These are phyloP conservation scores for Colletotrichum sp. DNA, from an alignment of 2,329 filamentous ascomycete genomes.

Conservation along the genomic window DNA sequence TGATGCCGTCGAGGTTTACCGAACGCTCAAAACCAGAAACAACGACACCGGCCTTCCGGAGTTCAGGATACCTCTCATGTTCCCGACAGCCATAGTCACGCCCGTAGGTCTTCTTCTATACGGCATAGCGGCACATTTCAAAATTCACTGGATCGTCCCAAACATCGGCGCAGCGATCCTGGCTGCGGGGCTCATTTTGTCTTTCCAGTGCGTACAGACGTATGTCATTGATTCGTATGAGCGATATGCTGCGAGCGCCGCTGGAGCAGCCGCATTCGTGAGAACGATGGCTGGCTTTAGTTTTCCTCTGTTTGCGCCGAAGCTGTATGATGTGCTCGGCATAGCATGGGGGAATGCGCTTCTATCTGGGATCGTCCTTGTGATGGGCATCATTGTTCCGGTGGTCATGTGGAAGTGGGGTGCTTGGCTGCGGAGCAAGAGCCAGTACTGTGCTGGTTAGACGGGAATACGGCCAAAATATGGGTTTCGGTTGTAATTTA, in stretches of 20 bases:
- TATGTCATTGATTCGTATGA: constrained; percentile 47
- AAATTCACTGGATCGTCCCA: constrained; percentile 56
- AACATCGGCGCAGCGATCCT: constrained; percentile 58
- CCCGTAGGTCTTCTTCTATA: constrained; percentile 56
- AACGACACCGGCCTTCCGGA: constrained; percentile 34
- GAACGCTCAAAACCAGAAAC: constrained; percentile 27
- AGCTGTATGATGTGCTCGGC: constrained; percentile 40
- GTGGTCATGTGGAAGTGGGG: constrained; percentile 25
- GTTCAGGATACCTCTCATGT: constrained; percentile 39
- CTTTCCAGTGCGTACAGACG: constrained; percentile 63
- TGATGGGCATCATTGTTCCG: constrained; percentile 22
- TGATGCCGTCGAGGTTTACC: constrained; percentile 28
- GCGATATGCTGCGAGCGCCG: constrained; percentile 21
- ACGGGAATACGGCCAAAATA: not conserved
- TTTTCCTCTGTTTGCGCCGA: constrained; percentile 62
- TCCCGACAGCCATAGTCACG: constrained; percentile 42
- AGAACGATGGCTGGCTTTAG: constrained; percentile 60
- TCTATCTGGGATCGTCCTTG: constrained; percentile 31
- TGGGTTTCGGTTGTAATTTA: not conserved
- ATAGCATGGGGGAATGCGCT: constrained; percentile 51
- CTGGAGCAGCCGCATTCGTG: constrained; percentile 50
- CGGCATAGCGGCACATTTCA: constrained; percentile 47
- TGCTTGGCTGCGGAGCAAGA: constrained; percentile 23
- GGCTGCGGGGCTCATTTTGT: constrained; percentile 56
- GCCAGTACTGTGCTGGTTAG: constrained; percentile 19